These are phyloP conservation scores for Beta corolliflora DNA, from an alignment of 179 eudicot species.

Conservation along the genomic window DNA sequence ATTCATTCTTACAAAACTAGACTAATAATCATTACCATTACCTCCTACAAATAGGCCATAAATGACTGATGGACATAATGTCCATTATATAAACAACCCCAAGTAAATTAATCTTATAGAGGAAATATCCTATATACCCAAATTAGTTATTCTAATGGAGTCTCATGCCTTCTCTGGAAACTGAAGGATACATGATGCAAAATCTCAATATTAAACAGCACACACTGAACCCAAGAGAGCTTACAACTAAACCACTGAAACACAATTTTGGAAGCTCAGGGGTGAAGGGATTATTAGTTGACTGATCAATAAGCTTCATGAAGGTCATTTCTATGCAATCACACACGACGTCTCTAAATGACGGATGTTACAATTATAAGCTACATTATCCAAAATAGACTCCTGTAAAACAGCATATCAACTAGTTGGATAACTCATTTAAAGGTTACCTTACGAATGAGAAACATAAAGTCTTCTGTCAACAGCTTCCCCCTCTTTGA, in stretches of 20 bases:
- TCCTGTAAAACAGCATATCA: background rate
- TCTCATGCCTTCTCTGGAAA: too few relatives aligned
- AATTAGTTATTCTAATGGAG: too few relatives aligned
- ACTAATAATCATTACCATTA: too few relatives aligned
- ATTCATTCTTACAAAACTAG: too few relatives aligned
- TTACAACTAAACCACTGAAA: background rate
- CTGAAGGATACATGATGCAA: too few relatives aligned
- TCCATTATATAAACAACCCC: too few relatives aligned
- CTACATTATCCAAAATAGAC: background rate
- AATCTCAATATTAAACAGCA: background rate
- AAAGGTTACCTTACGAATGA: conserved; percentile 71
- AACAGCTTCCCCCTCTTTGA: conserved; percentile 87
- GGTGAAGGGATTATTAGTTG: too few relatives aligned
- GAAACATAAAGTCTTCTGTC: conserved; percentile 90
- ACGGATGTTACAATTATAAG: background rate
- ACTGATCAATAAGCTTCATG: background rate
- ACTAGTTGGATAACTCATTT: too few relatives aligned
- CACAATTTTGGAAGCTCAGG: background rate
- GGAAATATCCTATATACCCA: too few relatives aligned
- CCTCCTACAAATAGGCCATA: too few relatives aligned
- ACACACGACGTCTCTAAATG: background rate
- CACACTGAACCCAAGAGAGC: background rate
- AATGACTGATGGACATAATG: too few relatives aligned
- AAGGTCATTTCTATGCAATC: background rate
- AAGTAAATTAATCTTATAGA: too few relatives aligned